Evolutionary conservation across 148 eudicot species (phyloP).

Genomic region (Rhododendron molle): DNA sequence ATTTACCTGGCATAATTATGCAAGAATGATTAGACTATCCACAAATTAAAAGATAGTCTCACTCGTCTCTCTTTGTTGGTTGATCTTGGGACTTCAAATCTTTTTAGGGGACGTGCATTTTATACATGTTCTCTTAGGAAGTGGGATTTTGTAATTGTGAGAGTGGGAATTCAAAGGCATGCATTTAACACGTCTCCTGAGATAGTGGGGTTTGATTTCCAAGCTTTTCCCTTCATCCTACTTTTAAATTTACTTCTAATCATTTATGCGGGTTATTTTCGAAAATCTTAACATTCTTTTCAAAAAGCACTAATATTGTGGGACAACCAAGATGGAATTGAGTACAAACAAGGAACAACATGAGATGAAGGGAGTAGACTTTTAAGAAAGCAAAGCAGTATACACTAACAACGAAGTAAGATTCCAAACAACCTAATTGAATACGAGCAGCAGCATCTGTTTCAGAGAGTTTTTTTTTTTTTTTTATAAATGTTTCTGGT

Average conservation of each 20-base stretch:
- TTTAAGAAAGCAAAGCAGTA: not conserved
- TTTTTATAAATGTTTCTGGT: not conserved
- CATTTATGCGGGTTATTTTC: too few species aligned
- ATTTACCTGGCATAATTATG: constrained; percentile 56
- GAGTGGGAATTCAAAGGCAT: too few species aligned
- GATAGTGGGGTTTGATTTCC: too few species aligned
- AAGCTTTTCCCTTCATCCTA: too few species aligned
- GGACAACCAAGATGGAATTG: not conserved
- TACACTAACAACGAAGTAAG: not conserved
- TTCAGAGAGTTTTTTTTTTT: not conserved
- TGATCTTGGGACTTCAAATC: not conserved
- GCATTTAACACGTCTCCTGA: too few species aligned
- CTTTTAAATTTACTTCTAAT: too few species aligned
- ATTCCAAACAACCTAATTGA: not conserved
- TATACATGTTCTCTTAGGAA: too few species aligned
- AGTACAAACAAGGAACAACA: not conserved
- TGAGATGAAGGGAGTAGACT: not conserved
- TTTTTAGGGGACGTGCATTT: not conserved
- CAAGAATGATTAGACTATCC: not conserved
- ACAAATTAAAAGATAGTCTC: not conserved
- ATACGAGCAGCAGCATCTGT: not conserved
- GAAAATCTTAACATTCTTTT: not conserved
- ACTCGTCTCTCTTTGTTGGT: not conserved
- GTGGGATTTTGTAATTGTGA: too few species aligned
- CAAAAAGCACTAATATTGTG: not conserved